Percentiles rank a stretch among this genome's conserved stretches.
These are phyloP conservation scores for Leishmania gerbilli DNA, from an alignment of 208 protist species.

Conservation along the genomic window DNA sequence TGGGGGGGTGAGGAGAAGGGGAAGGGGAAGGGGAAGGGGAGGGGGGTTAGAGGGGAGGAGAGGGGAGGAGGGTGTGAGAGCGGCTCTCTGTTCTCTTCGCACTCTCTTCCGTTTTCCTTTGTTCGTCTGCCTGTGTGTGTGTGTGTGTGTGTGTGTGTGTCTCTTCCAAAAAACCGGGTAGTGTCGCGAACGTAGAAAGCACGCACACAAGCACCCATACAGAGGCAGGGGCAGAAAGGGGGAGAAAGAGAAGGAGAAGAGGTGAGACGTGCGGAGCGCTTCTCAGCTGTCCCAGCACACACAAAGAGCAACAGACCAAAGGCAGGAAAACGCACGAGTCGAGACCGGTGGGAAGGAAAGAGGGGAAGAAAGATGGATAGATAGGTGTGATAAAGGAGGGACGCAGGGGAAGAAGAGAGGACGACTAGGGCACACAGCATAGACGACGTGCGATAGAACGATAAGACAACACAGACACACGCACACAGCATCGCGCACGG, in stretches of 20 bases:
- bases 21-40: background rate
- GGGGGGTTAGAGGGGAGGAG: background rate
- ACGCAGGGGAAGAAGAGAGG: background rate
- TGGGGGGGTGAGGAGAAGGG: too few species aligned
- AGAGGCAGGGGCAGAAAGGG: background rate
- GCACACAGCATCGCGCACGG: background rate
- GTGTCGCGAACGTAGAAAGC: background rate
- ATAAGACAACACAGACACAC: background rate
- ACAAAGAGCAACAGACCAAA: background rate
- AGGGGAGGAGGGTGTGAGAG: background rate
- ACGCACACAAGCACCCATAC: conserved; percentile 6
- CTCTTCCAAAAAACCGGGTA: background rate
- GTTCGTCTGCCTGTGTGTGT: background rate
- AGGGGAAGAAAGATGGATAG: background rate
- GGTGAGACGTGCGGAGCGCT: conserved; percentile 2
- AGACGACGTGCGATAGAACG: background rate
- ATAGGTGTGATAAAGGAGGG: background rate
- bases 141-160: background rate
- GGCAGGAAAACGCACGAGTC: background rate
- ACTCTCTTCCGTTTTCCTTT: background rate
- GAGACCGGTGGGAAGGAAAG: background rate
- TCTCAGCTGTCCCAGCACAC: conserved; percentile 10
- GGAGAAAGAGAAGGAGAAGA: background rate
- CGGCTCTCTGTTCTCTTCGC: background rate
- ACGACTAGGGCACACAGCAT: background rate